Percentiles rank a stretch among this genome's conserved stretches.
Conservation (phyloP, 1,284 basidiomycete genomes). For the Phellinidium pouzarii region DNA sequence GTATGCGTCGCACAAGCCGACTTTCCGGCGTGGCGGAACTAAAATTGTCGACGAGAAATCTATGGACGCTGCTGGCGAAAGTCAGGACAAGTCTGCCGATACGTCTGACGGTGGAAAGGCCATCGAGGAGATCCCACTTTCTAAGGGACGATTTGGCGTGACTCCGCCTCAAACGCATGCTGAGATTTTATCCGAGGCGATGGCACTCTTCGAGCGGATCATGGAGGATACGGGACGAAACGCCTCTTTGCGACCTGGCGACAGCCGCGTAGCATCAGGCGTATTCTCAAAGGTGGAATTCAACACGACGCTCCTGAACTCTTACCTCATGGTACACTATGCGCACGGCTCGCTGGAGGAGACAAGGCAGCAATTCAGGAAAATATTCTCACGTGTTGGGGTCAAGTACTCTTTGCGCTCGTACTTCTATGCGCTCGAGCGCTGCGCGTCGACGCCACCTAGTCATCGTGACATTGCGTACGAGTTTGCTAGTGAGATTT, state of each 20-base stretch:
- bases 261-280: conserved; percentile 24
- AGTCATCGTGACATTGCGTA: conserved; percentile 39
- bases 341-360: conserved; percentile 48
- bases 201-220: conserved; percentile 65
- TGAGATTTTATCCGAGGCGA: conserved; percentile 71
- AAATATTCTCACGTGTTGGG: conserved; percentile 38
- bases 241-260: conserved; percentile 13
- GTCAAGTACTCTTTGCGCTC: conserved; percentile 46
- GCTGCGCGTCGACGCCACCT: conserved; percentile 43
- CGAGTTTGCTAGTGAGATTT: conserved; percentile 49
- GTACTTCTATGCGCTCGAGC: conserved; percentile 63
- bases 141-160: conserved; percentile 36
- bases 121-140: conserved; percentile 9
- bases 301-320: conserved; percentile 65
- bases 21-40: conserved; percentile 48
- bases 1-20: conserved; percentile 77
- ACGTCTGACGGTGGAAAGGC: conserved; percentile 18
- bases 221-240: conserved; percentile 39
- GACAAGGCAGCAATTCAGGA: conserved; percentile 41
- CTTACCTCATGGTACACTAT: conserved; percentile 79
- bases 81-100: neutral
- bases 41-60: conserved; percentile 29
- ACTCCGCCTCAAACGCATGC: conserved; percentile 68
- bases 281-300: conserved; percentile 57
- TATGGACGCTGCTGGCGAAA: neutral